Conservation (phyloP, 2,329 filamentous ascomycete genomes). For the Xylariaceae sp. region DNA sequence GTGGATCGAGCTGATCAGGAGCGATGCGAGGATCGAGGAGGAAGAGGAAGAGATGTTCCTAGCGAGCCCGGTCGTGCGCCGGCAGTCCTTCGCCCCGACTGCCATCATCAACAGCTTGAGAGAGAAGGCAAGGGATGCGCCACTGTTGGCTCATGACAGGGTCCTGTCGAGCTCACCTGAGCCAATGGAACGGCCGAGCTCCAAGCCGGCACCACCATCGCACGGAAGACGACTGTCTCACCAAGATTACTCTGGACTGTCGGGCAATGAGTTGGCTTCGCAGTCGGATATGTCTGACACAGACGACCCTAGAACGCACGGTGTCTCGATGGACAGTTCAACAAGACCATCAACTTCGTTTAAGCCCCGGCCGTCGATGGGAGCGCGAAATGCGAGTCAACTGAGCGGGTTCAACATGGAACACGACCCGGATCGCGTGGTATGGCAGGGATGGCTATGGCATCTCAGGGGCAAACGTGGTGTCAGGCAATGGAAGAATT, state of each 20-base stretch:
- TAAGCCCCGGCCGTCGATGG: conserved; percentile 26
- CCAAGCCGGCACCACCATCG: conserved; percentile 24
- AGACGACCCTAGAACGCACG: conserved; percentile 42
- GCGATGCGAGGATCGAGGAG: conserved; percentile 75
- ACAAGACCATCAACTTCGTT: conserved; percentile 30
- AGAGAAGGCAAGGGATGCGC: conserved; percentile 12
- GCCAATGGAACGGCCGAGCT: conserved; percentile 34
- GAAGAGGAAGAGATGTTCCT: conserved; percentile 79
- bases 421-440: conserved; percentile 74
- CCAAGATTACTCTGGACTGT: conserved; percentile 56
- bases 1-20: conserved; percentile 78
- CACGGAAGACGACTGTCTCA: conserved; percentile 49
- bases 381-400: conserved; percentile 53
- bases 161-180: conserved; percentile 56
- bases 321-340: conserved; percentile 45
- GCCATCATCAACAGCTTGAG: conserved; percentile 16
- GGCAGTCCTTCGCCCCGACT: conserved; percentile 33
- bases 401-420: conserved; percentile 49
- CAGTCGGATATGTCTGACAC: conserved; percentile 82
- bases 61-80: conserved; percentile 53
- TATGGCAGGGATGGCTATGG: conserved; percentile 88
- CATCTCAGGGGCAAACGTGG: conserved; percentile 76
- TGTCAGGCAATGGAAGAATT: conserved; percentile 86
- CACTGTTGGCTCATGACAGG: conserved; percentile 30
- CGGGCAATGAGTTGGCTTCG: conserved; percentile 62